These are phyloP conservation scores for Lenzites betulinus DNA, from an alignment of 768 basidiomycete species.

Conservation along the genomic window DNA sequence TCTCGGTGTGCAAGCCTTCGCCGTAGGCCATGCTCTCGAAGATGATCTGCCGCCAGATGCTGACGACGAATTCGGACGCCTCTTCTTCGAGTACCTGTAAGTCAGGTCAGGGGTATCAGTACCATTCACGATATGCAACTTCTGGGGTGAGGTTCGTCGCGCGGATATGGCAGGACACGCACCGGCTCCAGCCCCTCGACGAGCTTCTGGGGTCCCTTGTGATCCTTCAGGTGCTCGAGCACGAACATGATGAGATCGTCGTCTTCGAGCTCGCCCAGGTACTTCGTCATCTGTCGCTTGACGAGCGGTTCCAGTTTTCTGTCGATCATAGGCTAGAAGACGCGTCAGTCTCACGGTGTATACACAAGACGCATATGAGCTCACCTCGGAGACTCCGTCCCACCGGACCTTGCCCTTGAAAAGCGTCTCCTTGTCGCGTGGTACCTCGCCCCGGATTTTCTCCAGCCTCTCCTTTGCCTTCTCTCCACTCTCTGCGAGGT, in stretches of 20 bases:
- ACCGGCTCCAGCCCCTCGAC: conserved; percentile 92
- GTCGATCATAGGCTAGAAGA: conserved; percentile 68
- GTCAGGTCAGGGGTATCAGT: background rate
- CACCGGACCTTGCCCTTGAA: conserved; percentile 89
- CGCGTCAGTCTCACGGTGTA: conserved; percentile 21
- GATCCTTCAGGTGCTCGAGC: conserved; percentile 89
- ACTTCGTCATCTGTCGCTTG: conserved; percentile 80
- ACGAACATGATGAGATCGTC: conserved; percentile 95
- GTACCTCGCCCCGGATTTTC: conserved; percentile 73
- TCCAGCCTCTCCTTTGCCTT: conserved; percentile 80
- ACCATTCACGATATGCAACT: background rate
- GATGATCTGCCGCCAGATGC: conserved; percentile 89
- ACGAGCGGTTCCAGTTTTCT: conserved; percentile 85
- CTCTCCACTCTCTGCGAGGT: conserved; percentile 81
- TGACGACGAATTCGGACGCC: conserved; percentile 73
- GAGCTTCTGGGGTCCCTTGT: conserved; percentile 81
- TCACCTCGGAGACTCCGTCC: conserved; percentile 88
- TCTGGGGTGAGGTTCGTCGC: background rate
- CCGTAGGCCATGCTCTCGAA: conserved; percentile 95
- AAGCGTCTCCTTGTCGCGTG: conserved; percentile 72
- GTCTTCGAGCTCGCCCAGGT: conserved; percentile 90
- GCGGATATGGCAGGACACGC: conserved; percentile 37
- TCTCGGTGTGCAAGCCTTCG: conserved; percentile 86
- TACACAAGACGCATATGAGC: conserved; percentile 30
- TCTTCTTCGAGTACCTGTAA: conserved; percentile 90